Conservation (phyloP, 23 red algal species). For the Agarophyton chilense region DNA sequence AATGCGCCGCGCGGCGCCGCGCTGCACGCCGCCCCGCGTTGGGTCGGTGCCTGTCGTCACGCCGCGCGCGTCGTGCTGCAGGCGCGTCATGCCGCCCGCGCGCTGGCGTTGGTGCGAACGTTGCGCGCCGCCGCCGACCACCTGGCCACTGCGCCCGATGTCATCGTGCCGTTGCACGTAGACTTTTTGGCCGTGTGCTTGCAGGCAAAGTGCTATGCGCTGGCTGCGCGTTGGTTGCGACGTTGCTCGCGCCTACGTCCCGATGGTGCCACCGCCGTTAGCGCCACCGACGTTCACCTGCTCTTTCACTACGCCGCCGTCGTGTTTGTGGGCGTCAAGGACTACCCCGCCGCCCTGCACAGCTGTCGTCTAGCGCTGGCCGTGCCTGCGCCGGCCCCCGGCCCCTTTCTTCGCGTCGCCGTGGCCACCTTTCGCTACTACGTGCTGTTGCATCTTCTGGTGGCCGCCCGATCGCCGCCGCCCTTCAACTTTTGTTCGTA, state of each 20-base stretch:
- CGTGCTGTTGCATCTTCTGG: slow-evolving; percentile 46
- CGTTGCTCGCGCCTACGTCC: not conserved
- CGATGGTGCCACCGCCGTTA: slow-evolving; percentile 18
- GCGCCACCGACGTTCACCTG: slow-evolving; percentile 53
- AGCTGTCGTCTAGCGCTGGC: slow-evolving; percentile 56
- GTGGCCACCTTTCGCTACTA: slow-evolving; percentile 35
- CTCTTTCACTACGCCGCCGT: slow-evolving; percentile 58
- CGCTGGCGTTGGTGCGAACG: slow-evolving; percentile 34
- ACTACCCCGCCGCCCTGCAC: slow-evolving; percentile 45
- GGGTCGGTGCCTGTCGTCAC: slow-evolving; percentile 53
- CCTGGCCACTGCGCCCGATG: slow-evolving; percentile 32
- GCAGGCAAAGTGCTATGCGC: slow-evolving; percentile 48
- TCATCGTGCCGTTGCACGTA: slow-evolving; percentile 27
- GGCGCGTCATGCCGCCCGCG: not conserved
- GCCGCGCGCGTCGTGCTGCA: slow-evolving; percentile 42
- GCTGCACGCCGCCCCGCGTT: slow-evolving; percentile 2
- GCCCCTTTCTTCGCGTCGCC: slow-evolving; percentile 38
- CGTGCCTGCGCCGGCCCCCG: slow-evolving; percentile 25
- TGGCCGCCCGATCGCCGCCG: slow-evolving; percentile 4
- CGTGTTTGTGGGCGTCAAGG: slow-evolving; percentile 41
- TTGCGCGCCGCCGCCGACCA: slow-evolving; percentile 40
- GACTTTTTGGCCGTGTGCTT: slow-evolving; percentile 69
- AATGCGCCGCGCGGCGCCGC: not conserved
- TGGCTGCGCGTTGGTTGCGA: slow-evolving; percentile 35
- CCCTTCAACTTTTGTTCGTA: slow-evolving; percentile 55